Evolutionary conservation across 2,329 filamentous ascomycete genomes (phyloP).

Genomic region (Nothopassalora personata): DNA sequence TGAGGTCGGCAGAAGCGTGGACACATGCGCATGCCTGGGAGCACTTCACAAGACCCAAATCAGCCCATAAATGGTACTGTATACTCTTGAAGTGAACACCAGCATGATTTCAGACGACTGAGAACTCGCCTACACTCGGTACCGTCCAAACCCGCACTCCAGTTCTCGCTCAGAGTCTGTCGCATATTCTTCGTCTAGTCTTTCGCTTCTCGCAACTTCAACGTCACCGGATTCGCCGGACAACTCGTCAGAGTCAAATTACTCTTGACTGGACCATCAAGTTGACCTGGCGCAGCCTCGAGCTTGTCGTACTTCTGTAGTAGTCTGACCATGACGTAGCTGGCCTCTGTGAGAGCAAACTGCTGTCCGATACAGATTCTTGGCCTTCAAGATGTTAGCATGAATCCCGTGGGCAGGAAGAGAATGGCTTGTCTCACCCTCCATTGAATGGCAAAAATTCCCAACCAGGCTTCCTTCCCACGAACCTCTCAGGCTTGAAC

Average conservation of each 20-base stretch:
- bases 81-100: neutral
- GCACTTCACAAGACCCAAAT: neutral
- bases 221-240: constrained; percentile 23
- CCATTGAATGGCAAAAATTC: constrained; percentile 35
- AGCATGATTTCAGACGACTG: no score
- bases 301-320: constrained; percentile 30
- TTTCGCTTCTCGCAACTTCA: constrained; percentile 24
- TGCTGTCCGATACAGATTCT: constrained; percentile 77
- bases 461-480: constrained; percentile 26
- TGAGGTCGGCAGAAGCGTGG: no score
- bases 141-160: neutral
- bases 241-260: constrained; percentile 29
- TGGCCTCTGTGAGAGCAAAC: constrained; percentile 55
- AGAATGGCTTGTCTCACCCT: constrained; percentile 13
- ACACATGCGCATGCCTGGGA: neutral
- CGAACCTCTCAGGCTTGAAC: constrained; percentile 36
- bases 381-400: constrained; percentile 44
- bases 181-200: neutral
- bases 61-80: neutral
- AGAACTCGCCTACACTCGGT: no score
- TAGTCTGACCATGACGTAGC: constrained; percentile 28
- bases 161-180: neutral
- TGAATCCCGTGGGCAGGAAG: no score
- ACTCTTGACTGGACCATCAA: constrained; percentile 19
- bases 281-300: constrained; percentile 18